These are phyloP conservation scores for Trichoderma harzianum DNA, from an alignment of 2,329 filamentous ascomycete genomes.

Conservation along the genomic window DNA sequence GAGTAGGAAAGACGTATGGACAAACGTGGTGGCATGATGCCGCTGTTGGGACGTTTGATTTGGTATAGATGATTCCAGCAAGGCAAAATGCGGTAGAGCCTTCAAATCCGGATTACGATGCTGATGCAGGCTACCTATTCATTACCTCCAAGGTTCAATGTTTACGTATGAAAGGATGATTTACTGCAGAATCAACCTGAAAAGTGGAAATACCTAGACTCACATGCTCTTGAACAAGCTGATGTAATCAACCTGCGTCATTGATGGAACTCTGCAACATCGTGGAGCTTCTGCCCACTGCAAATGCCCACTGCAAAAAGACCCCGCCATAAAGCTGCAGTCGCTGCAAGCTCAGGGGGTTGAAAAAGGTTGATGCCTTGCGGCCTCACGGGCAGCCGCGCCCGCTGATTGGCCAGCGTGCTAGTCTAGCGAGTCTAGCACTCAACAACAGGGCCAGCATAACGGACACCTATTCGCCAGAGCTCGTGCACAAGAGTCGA, in stretches of 20 bases:
- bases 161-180: background rate
- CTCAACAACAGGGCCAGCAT: slow-evolving; percentile 19
- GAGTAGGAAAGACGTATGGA: slow-evolving; percentile 18
- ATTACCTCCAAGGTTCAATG: background rate
- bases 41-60: background rate
- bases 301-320: background rate
- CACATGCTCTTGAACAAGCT: background rate
- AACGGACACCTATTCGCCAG: slow-evolving; percentile 17
- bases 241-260: background rate
- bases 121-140: background rate
- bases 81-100: background rate
- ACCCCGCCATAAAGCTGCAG: slow-evolving; percentile 6
- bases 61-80: background rate
- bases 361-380: slow-evolving; percentile 34
- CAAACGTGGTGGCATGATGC: slow-evolving; percentile 14
- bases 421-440: slow-evolving; percentile 8
- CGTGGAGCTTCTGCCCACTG: background rate
- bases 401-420: slow-evolving; percentile 30
- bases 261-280: slow-evolving; percentile 3
- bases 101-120: background rate
- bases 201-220: background rate
- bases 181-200: background rate
- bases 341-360: slow-evolving; percentile 15
- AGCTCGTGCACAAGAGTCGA: slow-evolving; percentile 5
- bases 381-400: slow-evolving; percentile 31